Conservation (phyloP, 108 stramenopile species). For the Nitzschia palea region DNA sequence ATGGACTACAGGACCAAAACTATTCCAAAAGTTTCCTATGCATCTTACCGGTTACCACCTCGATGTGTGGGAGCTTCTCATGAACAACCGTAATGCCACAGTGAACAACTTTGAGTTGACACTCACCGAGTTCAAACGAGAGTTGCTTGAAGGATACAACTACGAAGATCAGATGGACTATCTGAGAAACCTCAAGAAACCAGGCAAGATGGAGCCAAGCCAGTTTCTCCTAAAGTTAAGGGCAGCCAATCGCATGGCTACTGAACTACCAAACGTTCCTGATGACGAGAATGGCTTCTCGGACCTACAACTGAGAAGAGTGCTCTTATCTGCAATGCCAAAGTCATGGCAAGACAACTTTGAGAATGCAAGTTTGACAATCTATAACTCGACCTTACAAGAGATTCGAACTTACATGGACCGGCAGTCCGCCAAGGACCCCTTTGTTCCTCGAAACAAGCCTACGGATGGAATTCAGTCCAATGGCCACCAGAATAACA, state of each 20-base stretch:
- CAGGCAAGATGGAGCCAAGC: neutral
- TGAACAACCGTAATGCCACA: neutral
- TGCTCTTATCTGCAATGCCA: neutral
- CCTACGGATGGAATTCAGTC: no score
- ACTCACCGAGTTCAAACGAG: neutral
- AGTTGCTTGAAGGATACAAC: neutral
- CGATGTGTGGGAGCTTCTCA: slow-evolving; percentile 4
- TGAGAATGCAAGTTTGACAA: neutral
- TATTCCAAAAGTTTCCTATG: neutral
- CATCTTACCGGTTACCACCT: neutral
- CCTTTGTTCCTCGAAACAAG: neutral
- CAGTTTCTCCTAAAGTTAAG: neutral
- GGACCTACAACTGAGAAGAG: neutral
- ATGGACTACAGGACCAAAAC: neutral
- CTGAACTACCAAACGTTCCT: neutral
- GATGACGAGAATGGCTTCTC: neutral
- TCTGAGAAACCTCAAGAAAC: neutral
- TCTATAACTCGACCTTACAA: neutral
- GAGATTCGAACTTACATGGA: neutral
- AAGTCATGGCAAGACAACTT: neutral
- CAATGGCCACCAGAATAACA: no score
- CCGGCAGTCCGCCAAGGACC: neutral
- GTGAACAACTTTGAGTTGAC: neutral
- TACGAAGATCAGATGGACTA: neutral
- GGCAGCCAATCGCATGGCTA: neutral